Percentiles rank a stretch among this genome's conserved stretches.
Evolutionary conservation across 441 rosid species (phyloP).

Genomic region (Manihot esculenta): DNA sequence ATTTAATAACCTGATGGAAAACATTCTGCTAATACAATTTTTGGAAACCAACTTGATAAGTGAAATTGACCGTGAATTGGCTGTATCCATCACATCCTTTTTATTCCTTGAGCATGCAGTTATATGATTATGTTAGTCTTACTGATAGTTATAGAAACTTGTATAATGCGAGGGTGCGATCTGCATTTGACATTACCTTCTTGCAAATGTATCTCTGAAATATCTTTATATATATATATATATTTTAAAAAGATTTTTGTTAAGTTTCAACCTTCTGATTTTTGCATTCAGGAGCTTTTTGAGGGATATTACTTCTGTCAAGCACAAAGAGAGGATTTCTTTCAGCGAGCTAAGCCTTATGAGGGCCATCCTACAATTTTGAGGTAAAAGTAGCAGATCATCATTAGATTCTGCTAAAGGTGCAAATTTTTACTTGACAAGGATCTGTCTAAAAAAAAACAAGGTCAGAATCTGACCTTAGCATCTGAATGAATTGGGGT

Average conservation of each 20-base stretch:
- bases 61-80: neutral
- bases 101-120: neutral
- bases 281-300: constrained; percentile 66
- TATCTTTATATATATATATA: neutral
- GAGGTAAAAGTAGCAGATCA: constrained; percentile 39
- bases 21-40: neutral
- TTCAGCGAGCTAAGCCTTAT: constrained; percentile 74
- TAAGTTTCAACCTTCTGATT: constrained; percentile 1
- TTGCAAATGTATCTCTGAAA: neutral
- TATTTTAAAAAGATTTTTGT: too few species aligned
- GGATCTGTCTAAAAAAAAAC: neutral
- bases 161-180: neutral
- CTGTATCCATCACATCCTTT: constrained; percentile 4
- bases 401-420: neutral
- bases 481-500: neutral
- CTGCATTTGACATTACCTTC: neutral
- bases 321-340: constrained; percentile 84
- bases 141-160: neutral
- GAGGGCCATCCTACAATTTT: constrained; percentile 75
- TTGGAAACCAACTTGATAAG: neutral
- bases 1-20: neutral
- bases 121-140: neutral
- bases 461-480: neutral
- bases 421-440: neutral
- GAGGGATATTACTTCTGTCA: constrained; percentile 98